These are phyloP conservation scores for Acanthochlamys bracteata DNA, from an alignment of 106 monocot species.

Conservation along the genomic window DNA sequence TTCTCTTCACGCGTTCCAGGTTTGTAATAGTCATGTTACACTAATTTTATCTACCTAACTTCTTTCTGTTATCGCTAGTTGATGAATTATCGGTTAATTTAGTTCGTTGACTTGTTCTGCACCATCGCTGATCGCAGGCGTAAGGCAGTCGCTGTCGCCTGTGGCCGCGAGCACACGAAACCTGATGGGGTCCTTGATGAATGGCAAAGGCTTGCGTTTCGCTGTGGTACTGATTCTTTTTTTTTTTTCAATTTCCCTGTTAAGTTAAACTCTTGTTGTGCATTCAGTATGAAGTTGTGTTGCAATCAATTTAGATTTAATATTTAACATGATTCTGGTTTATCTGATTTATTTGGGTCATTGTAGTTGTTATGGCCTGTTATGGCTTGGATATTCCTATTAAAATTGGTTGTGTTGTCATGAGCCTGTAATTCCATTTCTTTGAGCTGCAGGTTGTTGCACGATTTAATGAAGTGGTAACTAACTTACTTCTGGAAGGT, in stretches of 20 bases:
- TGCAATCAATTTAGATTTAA: too few species aligned
- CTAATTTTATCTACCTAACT: background rate
- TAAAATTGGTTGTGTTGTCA: background rate
- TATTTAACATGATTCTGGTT: too few species aligned
- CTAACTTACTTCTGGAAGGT: constrained; percentile 75
- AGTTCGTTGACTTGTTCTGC: too few species aligned
- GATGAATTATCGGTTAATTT: too few species aligned
- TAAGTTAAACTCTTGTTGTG: too few species aligned
- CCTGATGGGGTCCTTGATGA: constrained; percentile 29
- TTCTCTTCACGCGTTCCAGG: constrained; percentile 16
- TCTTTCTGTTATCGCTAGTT: too few species aligned
- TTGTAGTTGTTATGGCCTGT: background rate
- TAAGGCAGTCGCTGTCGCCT: background rate
- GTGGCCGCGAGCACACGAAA: constrained; percentile 3
- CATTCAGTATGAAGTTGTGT: too few species aligned
- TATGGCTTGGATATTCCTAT: background rate
- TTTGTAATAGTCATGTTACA: background rate
- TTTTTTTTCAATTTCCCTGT: background rate
- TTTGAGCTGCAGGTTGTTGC: constrained; percentile 67
- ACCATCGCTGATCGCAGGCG: background rate
- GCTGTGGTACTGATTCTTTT: constrained; percentile 23
- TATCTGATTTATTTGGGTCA: too few species aligned
- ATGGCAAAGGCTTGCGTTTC: constrained; percentile 22
- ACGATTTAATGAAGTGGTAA: constrained; percentile 92
- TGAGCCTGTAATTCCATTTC: background rate